Evolutionary conservation across 179 eudicot species (phyloP).

Genomic region (Nepenthes alata): DNA sequence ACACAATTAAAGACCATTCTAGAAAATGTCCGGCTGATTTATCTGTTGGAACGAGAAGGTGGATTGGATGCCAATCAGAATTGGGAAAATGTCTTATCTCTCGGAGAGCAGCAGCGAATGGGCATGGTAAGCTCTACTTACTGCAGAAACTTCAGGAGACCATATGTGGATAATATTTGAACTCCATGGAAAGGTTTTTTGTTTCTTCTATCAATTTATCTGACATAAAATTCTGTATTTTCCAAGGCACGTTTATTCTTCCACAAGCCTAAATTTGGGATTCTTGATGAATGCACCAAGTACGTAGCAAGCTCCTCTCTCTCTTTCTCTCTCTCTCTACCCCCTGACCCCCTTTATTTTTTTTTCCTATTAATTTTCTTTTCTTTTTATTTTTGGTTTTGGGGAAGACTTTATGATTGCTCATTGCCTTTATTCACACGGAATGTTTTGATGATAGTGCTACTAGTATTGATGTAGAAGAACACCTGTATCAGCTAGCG

Average conservation of each 20-base stretch:
- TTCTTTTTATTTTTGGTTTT: neutral
- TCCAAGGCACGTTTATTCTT: constrained; percentile 90
- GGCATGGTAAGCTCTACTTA: constrained; percentile 69
- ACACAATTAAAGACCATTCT: constrained; percentile 47
- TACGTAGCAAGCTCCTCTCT: constrained; percentile 19
- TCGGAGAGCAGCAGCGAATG: constrained; percentile 79
- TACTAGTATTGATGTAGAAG: constrained; percentile 96
- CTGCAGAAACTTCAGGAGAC: neutral
- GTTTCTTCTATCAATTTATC: constrained; percentile 1
- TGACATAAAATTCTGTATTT: constrained; percentile 5
- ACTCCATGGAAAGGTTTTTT: constrained; percentile 4
- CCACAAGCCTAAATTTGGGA: constrained; percentile 90
- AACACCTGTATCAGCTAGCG: constrained; percentile 84
- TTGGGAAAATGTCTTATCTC: constrained; percentile 95
- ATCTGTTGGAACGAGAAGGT: constrained; percentile 89
- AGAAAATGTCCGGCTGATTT: constrained; percentile 66
- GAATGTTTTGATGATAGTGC: constrained; percentile 45
- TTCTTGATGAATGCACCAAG: constrained; percentile 98
- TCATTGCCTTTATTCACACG: neutral
- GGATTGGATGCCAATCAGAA: constrained; percentile 61
- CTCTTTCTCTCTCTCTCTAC: too few species aligned
- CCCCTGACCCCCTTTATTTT: neutral
- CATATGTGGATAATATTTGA: neutral
- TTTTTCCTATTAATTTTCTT: constrained; percentile 2
- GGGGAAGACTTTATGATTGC: neutral